These are phyloP conservation scores for Colletotrichum kahawae DNA, from an alignment of 2,329 filamentous ascomycete genomes.

Conservation along the genomic window DNA sequence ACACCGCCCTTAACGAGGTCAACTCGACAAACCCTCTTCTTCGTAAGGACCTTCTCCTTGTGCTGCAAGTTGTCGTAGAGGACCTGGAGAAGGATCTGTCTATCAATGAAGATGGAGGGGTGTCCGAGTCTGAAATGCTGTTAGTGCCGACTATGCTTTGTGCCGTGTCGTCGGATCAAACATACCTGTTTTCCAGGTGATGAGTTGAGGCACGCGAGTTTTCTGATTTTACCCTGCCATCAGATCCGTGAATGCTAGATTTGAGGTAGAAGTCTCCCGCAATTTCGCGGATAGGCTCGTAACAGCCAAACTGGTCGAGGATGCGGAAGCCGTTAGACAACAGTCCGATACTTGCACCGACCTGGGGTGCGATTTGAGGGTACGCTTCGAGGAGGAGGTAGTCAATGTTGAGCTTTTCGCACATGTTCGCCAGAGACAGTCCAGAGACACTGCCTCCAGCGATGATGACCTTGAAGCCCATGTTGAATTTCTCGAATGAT, in stretches of 20 bases:
- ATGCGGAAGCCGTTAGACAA: slow-evolving; percentile 46
- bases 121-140: slow-evolving; percentile 29
- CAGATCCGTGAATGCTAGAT: not conserved
- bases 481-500: not conserved
- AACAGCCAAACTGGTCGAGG: slow-evolving; percentile 50
- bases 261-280: slow-evolving; percentile 16
- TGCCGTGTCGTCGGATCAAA: accelerated
- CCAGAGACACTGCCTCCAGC: slow-evolving; percentile 55
- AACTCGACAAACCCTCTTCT: slow-evolving; percentile 16
- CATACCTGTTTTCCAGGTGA: slow-evolving; percentile 3
- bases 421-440: slow-evolving; percentile 34
- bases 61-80: slow-evolving; percentile 38
- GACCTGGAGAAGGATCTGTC: slow-evolving; percentile 37
- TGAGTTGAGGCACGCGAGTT: not conserved
- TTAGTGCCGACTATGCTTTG: not conserved
- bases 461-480: slow-evolving; percentile 46
- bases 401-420: slow-evolving; percentile 50
- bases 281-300: slow-evolving; percentile 29
- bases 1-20: slow-evolving; percentile 22
- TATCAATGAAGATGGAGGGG: slow-evolving; percentile 37
- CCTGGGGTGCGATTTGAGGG: slow-evolving; percentile 43
- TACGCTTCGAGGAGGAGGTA: slow-evolving; percentile 53
- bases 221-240: slow-evolving; percentile 24
- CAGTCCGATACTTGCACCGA: slow-evolving; percentile 53
- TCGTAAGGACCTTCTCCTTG: slow-evolving; percentile 26